Conservation (phyloP, 2,329 filamentous ascomycete species). For the Arthrobotrys conoides region DNA sequence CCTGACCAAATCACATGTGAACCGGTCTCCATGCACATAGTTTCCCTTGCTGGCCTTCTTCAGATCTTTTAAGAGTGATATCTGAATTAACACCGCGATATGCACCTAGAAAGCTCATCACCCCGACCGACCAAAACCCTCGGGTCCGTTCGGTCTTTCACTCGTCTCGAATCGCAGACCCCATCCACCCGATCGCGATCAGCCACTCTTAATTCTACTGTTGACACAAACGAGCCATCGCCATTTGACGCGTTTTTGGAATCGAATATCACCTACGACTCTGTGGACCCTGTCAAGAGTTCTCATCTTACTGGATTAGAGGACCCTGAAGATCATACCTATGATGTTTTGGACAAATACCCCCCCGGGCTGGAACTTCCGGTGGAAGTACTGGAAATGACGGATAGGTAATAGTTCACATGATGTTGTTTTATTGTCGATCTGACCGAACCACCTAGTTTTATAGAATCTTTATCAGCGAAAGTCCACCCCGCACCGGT, state of each 20-base stretch:
- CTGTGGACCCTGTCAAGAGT: slow-evolving; percentile 50
- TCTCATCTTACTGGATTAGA: background rate
- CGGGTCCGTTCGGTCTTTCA: slow-evolving; percentile 69
- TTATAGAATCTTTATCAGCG: slow-evolving; percentile 88
- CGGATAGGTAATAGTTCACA: slow-evolving; percentile 78
- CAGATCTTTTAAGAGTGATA: background rate
- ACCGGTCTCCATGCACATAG: slow-evolving; percentile 69
- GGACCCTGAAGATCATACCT: slow-evolving; percentile 20
- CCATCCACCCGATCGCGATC: slow-evolving; percentile 31
- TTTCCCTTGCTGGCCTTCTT: background rate
- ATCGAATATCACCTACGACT: slow-evolving; percentile 33
- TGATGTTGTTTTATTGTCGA: slow-evolving; percentile 53
- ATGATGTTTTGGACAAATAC: slow-evolving; percentile 40
- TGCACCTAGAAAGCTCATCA: slow-evolving; percentile 45
- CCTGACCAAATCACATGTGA: slow-evolving; percentile 68
- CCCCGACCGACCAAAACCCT: slow-evolving; percentile 66
- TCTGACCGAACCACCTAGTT: slow-evolving; percentile 73
- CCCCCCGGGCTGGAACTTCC: slow-evolving; percentile 84
- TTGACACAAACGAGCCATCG: slow-evolving; percentile 37
- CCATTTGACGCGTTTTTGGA: slow-evolving; percentile 56
- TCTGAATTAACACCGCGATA: slow-evolving; percentile 17
- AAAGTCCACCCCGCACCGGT: slow-evolving; percentile 89
- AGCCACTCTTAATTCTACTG: slow-evolving; percentile 62
- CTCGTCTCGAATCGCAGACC: slow-evolving; percentile 68
- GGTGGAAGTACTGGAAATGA: slow-evolving; percentile 90